A percentile compares a stretch with the other conserved stretches of the same genome.
phyloP scores from a whole-genome alignment of 1,284 basidiomycete genomes.

The Afroboletus lepidellus region DNA sequence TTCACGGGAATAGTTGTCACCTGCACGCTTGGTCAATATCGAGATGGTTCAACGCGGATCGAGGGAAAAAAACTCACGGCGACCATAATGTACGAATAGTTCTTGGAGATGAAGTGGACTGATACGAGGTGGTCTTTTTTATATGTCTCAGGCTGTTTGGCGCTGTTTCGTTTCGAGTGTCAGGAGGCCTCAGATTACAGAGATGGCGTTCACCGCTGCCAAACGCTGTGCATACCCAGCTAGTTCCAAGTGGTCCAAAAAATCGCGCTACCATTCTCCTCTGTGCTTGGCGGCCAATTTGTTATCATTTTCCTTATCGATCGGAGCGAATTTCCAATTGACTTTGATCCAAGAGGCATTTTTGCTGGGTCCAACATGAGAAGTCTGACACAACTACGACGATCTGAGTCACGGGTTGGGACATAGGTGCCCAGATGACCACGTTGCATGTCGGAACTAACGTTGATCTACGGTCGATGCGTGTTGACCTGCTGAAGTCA shows the following conservation, averaged over 20 bases:
- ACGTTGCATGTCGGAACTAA: no score
- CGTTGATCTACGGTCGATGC: no score
- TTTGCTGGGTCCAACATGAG: not conserved
- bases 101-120: not conserved
- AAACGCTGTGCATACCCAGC: not conserved
- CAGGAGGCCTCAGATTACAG: not conserved
- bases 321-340: not conserved
- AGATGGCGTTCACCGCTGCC: not conserved
- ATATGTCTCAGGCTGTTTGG: slow-evolving; percentile 1
- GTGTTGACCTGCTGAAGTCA: no score
- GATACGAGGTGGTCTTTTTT: not conserved
- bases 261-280: not conserved
- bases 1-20: slow-evolving; percentile 6
- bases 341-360: not conserved
- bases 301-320: not conserved
- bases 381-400: not conserved
- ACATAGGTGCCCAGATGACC: no score
- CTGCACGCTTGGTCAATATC: not conserved
- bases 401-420: no score
- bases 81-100: not conserved
- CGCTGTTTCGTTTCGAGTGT: not conserved
- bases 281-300: not conserved
- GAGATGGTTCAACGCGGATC: not conserved
- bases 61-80: not conserved
- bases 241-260: not conserved